These are phyloP conservation scores for Globisporangium sylvaticum DNA, from an alignment of 352 stramenopile genomes.

Conservation along the genomic window DNA sequence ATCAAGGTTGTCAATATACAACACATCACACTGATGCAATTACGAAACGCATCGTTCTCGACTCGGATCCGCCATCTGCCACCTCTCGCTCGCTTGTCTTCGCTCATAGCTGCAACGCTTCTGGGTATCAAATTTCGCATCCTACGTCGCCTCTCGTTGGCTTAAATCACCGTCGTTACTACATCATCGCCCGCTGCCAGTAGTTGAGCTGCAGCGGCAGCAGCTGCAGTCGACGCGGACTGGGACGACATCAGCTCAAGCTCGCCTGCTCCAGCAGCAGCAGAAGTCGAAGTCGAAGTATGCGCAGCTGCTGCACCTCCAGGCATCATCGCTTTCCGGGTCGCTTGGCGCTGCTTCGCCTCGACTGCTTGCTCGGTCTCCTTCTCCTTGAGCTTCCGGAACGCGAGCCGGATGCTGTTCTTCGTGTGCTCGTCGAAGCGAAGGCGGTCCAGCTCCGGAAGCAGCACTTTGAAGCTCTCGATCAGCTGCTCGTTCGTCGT, in stretches of 20 bases:
- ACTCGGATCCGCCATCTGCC: background rate
- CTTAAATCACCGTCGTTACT: background rate
- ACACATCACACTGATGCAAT: background rate
- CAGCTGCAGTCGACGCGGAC: background rate
- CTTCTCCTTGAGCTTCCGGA: slow-evolving; percentile 42
- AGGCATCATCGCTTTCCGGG: slow-evolving; percentile 7
- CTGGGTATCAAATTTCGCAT: background rate
- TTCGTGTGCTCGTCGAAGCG: slow-evolving; percentile 57
- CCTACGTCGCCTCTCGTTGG: background rate
- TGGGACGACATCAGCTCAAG: background rate
- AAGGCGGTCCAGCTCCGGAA: slow-evolving; percentile 47
- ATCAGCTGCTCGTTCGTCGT: slow-evolving; percentile 46
- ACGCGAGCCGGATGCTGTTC: slow-evolving; percentile 50
- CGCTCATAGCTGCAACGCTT: background rate
- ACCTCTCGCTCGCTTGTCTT: background rate
- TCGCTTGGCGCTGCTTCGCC: slow-evolving; percentile 12
- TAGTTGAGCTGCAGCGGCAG: background rate
- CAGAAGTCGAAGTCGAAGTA: background rate
- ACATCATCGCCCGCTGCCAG: background rate
- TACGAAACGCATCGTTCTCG: background rate
- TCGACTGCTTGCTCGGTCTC: slow-evolving; percentile 5
- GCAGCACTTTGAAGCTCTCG: slow-evolving; percentile 41
- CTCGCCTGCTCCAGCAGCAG: background rate
- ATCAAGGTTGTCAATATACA: background rate
- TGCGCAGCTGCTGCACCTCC: background rate